A percentile compares a stretch with the other conserved stretches of the same genome.
phyloP scores from a whole-genome alignment of 306 rosid genomes.

The Sophora flavescens region DNA sequence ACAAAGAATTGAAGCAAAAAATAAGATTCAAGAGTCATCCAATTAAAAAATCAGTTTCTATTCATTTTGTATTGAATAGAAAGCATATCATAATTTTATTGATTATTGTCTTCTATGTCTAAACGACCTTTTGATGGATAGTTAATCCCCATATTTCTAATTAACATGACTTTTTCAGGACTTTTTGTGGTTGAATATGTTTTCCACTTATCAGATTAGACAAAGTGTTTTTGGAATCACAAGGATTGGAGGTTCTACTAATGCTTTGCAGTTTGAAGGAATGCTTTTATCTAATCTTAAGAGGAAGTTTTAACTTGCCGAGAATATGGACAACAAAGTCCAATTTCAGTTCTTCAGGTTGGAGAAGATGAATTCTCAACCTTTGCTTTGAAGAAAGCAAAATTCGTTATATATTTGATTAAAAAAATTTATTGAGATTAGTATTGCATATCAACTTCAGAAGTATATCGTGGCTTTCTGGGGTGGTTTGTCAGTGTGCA shows the following conservation, averaged over 20 bases:
- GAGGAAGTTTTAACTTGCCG: no score
- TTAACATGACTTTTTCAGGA: neutral
- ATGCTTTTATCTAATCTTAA: conserved; percentile 29
- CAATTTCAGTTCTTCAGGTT: no score
- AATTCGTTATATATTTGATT: neutral
- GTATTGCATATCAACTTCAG: neutral
- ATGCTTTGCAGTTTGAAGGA: conserved; percentile 58
- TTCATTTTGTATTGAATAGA: no score
- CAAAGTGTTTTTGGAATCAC: conserved; percentile 77
- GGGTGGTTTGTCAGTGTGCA: neutral
- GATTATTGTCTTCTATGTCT: conserved; percentile 13
- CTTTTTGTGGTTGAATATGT: neutral
- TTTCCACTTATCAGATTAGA: conserved; percentile 77
- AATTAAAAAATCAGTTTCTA: no score
- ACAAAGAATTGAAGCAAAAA: no score
- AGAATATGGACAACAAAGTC: no score
- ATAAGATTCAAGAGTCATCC: no score
- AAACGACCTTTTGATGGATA: neutral
- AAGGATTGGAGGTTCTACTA: conserved; percentile 50
- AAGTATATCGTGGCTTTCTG: neutral
- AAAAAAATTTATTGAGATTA: neutral
- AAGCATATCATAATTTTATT: neutral
- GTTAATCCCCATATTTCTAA: conserved; percentile 12
- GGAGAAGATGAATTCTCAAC: no score
- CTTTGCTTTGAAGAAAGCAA: neutral